Percentiles rank a stretch among this genome's conserved stretches.
phyloP scores from a whole-genome alignment of 139 green algal species.

The Chlorella sp. region DNA sequence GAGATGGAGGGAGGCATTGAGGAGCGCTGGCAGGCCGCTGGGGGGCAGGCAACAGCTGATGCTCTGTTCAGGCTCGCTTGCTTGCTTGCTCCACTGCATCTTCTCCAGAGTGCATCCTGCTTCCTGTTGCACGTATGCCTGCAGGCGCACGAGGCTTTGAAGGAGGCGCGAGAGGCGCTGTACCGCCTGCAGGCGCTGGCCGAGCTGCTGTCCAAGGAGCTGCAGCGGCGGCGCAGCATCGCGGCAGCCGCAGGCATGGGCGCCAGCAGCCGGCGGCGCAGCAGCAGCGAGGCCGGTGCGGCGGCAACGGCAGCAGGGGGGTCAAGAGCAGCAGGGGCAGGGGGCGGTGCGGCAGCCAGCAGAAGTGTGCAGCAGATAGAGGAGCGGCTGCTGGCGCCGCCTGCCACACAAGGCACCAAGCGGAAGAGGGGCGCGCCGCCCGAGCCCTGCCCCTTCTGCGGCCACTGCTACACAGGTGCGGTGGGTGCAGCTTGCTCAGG shows the following conservation, averaged over 20 bases:
- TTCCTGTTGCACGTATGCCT: not conserved
- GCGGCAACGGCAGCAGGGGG: constrained; percentile 22
- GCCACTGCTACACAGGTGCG: constrained; percentile 59
- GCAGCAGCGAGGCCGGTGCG: not conserved
- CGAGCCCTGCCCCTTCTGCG: constrained; percentile 59
- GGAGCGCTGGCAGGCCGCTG: not conserved
- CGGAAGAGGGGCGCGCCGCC: constrained; percentile 45
- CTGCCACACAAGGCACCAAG: constrained; percentile 23
- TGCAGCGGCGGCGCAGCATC: not conserved
- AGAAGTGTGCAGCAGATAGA: not conserved
- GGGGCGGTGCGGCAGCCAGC: not conserved
- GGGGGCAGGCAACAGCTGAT: not conserved
- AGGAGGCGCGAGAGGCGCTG: constrained; percentile 30
- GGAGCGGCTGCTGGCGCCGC: not conserved
- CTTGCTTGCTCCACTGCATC: not conserved
- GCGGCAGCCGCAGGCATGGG: not conserved
- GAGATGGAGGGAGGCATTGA: too few species aligned
- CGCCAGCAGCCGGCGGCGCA: not conserved
- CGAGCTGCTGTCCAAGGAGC: constrained; percentile 33
- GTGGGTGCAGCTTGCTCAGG: too few species aligned
- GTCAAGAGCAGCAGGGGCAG: not conserved
- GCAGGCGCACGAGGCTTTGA: constrained; percentile 44
- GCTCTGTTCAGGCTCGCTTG: not conserved
- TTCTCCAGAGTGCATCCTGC: too few species aligned
- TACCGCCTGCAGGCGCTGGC: constrained; percentile 38